phyloP scores from a whole-genome alignment of 2,329 filamentous ascomycete species.

The Plectosphaerella sp. region DNA sequence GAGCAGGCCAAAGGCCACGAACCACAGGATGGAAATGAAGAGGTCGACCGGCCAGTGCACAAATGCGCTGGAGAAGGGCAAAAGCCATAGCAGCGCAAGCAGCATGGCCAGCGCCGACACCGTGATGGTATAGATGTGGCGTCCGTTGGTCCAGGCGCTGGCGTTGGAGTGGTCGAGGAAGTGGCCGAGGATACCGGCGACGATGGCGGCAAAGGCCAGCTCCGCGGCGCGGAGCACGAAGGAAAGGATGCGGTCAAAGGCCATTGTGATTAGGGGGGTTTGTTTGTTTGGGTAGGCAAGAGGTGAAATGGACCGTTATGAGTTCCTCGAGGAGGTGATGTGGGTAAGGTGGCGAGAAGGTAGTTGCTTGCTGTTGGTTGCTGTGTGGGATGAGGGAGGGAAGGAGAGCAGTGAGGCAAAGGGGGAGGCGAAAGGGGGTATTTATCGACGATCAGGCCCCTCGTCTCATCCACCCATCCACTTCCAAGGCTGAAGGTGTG shows the following conservation, averaged over 20 bases:
- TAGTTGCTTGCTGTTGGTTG: not conserved
- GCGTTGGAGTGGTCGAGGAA: slow-evolving; percentile 52
- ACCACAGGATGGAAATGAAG: slow-evolving; percentile 66
- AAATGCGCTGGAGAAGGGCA: slow-evolving; percentile 66
- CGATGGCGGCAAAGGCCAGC: slow-evolving; percentile 67
- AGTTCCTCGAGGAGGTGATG: not conserved
- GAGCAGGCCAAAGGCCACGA: slow-evolving; percentile 62
- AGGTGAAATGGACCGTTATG: not conserved
- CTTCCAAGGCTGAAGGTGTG: not conserved
- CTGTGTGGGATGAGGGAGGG: not conserved
- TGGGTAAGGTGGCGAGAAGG: not conserved
- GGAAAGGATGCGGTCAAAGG: slow-evolving; percentile 33
- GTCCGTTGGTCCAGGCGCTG: slow-evolving; percentile 51
- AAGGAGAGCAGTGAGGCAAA: not conserved
- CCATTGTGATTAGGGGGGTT: slow-evolving; percentile 22
- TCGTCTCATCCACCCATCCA: not conserved
- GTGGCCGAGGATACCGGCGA: slow-evolving; percentile 64
- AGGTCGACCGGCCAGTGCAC: slow-evolving; percentile 69
- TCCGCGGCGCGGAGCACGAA: slow-evolving; percentile 37
- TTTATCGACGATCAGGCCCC: slow-evolving; percentile 8
- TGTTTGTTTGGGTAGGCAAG: not conserved
- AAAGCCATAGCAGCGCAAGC: slow-evolving; percentile 65
- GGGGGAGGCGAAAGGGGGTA: not conserved
- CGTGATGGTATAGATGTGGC: slow-evolving; percentile 72
- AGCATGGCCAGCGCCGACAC: slow-evolving; percentile 66